phyloP scores from a whole-genome alignment of 192 early-diverging fungal genomes.

The Backusella luteola region DNA sequence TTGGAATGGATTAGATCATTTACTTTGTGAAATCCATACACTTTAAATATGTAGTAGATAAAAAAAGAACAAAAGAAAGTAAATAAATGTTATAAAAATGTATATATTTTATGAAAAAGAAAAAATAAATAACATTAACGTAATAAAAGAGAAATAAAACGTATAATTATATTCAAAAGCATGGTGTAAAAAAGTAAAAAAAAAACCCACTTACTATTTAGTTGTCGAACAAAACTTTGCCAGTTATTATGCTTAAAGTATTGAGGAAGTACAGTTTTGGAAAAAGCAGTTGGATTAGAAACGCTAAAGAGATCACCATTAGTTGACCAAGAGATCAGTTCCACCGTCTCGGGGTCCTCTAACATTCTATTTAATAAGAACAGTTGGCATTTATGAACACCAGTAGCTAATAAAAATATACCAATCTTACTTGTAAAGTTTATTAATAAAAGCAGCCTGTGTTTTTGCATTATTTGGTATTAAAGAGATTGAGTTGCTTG shows the following conservation, averaged over 20 bases:
- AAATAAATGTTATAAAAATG: not conserved
- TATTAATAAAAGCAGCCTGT: conserved; percentile 49
- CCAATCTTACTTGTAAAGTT: conserved; percentile 42
- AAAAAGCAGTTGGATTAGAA: not conserved
- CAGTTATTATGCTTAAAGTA: conserved; percentile 24
- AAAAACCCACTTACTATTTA: conserved; percentile 11
- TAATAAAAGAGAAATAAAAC: not conserved
- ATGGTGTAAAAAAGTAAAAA: not conserved
- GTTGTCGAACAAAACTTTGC: conserved; percentile 18
- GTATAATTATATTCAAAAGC: not conserved
- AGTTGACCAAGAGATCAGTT: not conserved
- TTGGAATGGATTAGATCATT: conserved; percentile 43
- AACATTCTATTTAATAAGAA: conserved; percentile 55
- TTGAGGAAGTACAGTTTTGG: conserved; percentile 5
- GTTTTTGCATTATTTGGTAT: conserved; percentile 32
- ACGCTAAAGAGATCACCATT: conserved; percentile 12
- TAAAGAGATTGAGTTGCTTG: not conserved
- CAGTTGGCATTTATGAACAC: not conserved
- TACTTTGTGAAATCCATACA: conserved; percentile 19
- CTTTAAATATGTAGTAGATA: not conserved
- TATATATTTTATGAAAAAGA: not conserved
- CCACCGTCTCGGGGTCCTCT: conserved; percentile 59
- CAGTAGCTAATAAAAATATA: not conserved
- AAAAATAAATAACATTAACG: not conserved
- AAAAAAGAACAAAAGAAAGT: not conserved